A percentile compares a stretch with the other conserved stretches of the same genome.
Evolutionary conservation across 1,139 yeast genomes (phyloP).

Genomic region (Maudiozyma humilis): DNA sequence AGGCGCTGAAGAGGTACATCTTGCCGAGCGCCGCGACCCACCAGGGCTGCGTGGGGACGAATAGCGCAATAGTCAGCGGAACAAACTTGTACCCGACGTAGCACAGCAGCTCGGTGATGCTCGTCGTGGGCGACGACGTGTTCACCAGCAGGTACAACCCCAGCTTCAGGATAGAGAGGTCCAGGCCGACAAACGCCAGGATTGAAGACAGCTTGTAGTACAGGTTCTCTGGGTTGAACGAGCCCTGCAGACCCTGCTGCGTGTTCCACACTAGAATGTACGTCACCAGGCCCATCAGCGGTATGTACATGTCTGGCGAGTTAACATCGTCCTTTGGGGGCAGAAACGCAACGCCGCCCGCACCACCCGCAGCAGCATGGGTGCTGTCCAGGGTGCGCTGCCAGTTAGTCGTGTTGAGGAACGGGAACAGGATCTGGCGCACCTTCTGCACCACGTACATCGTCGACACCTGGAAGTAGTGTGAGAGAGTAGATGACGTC

Average conservation of each 20-base stretch:
- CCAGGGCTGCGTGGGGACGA: slow-evolving; percentile 36
- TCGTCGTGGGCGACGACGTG: slow-evolving; percentile 32
- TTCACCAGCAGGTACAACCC: slow-evolving; percentile 50
- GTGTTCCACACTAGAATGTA: slow-evolving; percentile 80
- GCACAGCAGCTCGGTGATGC: slow-evolving; percentile 75
- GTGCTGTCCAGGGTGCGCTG: too few relatives aligned
- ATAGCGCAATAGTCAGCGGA: slow-evolving; percentile 52
- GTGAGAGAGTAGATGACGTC: slow-evolving; percentile 30
- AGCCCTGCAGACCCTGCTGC: slow-evolving; percentile 79
- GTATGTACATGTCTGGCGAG: slow-evolving; percentile 95
- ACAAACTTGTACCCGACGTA: slow-evolving; percentile 94
- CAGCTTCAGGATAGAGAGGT: slow-evolving; percentile 51
- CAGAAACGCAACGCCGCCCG: slow-evolving; percentile 12
- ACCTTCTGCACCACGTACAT: slow-evolving; percentile 73
- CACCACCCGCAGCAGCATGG: slow-evolving; percentile 18
- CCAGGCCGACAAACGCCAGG: slow-evolving; percentile 71
- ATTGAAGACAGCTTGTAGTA: slow-evolving; percentile 90
- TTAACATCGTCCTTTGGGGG: slow-evolving; percentile 54
- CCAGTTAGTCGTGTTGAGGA: slow-evolving; percentile 69
- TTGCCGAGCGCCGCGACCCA: slow-evolving; percentile 36
- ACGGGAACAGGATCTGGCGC: slow-evolving; percentile 72
- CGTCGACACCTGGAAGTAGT: slow-evolving; percentile 89
- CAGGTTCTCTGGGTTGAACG: slow-evolving; percentile 86
- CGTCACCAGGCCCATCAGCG: slow-evolving; percentile 86
- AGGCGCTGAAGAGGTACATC: slow-evolving; percentile 42